Conservation (phyloP, 495 filamentous ascomycete species). For the Penicillium maclennaniae region DNA sequence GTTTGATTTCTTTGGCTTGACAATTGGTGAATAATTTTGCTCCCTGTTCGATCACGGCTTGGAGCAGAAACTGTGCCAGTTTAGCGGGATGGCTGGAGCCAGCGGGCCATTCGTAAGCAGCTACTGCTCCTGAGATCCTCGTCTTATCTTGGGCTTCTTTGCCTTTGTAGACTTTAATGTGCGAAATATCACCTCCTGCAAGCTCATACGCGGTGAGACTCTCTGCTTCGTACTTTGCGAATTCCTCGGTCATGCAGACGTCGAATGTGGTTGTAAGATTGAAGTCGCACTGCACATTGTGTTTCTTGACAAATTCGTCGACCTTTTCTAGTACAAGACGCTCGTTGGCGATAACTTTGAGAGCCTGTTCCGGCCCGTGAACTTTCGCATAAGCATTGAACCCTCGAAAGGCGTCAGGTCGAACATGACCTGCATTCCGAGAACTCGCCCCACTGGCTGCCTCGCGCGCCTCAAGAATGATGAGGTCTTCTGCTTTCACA, state of each 20-base stretch:
- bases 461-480: conserved; percentile 33
- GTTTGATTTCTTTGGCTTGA: conserved; percentile 18
- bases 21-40: conserved; percentile 26
- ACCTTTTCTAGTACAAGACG: conserved; percentile 25
- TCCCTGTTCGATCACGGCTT: conserved; percentile 19
- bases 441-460: conserved; percentile 30
- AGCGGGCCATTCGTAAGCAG: conserved; percentile 34
- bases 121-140: conserved; percentile 20
- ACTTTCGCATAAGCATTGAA: conserved; percentile 30
- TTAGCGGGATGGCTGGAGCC: conserved; percentile 32
- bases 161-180: conserved; percentile 23
- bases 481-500: conserved; percentile 18
- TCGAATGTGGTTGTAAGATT: conserved; percentile 28
- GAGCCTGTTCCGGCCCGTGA: conserved; percentile 28
- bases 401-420: conserved; percentile 35
- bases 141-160: conserved; percentile 21
- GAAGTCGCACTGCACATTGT: conserved; percentile 30
- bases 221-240: conserved; percentile 24
- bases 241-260: conserved; percentile 30
- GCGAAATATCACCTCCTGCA: conserved; percentile 27
- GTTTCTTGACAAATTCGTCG: conserved; percentile 22
- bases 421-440: conserved; percentile 32
- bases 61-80: conserved; percentile 27
- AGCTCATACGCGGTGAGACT: conserved; percentile 23
- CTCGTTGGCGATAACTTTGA: conserved; percentile 29